Evolutionary conservation across 1,284 basidiomycete genomes (phyloP).

Genomic region (Ganoderma leucocontextum): DNA sequence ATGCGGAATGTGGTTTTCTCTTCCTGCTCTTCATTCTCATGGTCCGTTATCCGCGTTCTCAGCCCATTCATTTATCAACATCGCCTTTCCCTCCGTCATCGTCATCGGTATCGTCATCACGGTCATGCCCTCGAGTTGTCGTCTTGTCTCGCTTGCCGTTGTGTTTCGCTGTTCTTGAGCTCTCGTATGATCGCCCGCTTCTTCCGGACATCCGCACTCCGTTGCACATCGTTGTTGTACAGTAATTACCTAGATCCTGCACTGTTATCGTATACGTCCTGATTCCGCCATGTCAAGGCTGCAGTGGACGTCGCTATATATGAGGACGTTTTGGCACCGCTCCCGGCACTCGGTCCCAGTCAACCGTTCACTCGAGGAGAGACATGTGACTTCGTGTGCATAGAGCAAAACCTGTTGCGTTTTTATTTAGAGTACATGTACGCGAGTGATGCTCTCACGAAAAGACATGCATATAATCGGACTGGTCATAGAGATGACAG

Average conservation of each 20-base stretch:
- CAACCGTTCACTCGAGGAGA: background rate
- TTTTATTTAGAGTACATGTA: background rate
- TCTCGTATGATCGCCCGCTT: background rate
- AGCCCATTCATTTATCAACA: background rate
- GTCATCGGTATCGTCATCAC: background rate
- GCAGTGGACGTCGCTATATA: background rate
- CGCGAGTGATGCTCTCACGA: background rate
- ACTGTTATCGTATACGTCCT: background rate
- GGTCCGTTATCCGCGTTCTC: background rate
- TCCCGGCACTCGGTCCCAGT: background rate
- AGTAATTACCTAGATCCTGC: background rate
- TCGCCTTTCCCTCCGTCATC: background rate
- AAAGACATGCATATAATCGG: background rate
- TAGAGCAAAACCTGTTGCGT: background rate
- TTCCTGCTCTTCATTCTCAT: background rate
- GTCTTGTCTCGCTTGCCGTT: conserved; percentile 2
- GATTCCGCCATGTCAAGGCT: background rate
- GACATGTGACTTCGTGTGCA: background rate
- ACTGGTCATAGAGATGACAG: background rate
- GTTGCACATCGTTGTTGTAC: background rate
- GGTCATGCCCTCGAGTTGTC: background rate
- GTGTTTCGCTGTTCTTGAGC: background rate
- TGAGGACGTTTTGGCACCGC: background rate
- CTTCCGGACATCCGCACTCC: background rate
- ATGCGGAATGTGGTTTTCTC: background rate